These are phyloP conservation scores for Brassica cretica DNA, from an alignment of 345 rosid genomes.

Conservation along the genomic window DNA sequence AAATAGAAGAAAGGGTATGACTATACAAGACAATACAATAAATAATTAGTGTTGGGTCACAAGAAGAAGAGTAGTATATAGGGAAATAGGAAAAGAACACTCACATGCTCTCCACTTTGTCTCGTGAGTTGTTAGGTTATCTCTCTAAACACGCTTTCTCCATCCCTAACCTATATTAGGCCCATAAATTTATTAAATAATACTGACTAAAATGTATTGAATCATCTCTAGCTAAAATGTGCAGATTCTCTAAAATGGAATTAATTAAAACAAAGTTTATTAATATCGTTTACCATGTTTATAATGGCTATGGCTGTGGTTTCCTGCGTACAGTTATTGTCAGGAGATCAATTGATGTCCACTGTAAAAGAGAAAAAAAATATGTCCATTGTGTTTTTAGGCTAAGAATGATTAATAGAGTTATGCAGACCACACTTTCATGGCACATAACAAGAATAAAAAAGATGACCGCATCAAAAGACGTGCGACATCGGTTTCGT, in stretches of 20 bases:
- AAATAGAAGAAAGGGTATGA: neutral
- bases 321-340: neutral
- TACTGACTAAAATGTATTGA: neutral
- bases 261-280: neutral
- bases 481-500: constrained; percentile 17
- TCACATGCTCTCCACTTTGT: constrained; percentile 36
- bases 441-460: neutral
- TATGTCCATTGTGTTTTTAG: neutral
- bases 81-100: constrained; percentile 8
- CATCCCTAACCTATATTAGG: constrained; percentile 10
- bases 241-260: neutral
- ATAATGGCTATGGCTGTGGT: neutral
- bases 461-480: constrained; percentile 16
- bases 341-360: neutral
- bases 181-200: neutral
- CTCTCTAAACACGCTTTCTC: constrained; percentile 30
- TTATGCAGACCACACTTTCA: neutral
- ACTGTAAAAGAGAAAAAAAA: no score
- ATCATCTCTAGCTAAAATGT: neutral
- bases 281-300: neutral
- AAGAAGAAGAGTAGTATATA: constrained; percentile 14
- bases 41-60: constrained; percentile 6
- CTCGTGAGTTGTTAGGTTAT: constrained; percentile 35
- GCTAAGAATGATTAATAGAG: constrained; percentile 4
- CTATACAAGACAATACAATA: neutral